Evolutionary conservation across 306 rosid genomes (phyloP), one percentile per base, ranked within the genome.

Genomic region (Pyrus bretschneideri): DNA sequence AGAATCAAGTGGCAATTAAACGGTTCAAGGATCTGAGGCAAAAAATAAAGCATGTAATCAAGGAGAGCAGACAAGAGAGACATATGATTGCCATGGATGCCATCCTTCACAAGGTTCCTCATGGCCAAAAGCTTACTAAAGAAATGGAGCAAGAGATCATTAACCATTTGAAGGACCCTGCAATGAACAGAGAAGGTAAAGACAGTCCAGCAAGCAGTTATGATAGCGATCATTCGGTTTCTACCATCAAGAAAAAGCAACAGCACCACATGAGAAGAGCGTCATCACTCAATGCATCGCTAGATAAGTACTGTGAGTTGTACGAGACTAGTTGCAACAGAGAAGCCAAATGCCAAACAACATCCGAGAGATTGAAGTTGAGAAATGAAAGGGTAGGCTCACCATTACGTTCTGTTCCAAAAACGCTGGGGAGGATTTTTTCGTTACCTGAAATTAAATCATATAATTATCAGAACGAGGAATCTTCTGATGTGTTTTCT

Each of bases 31-130:
- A 89, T 84, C 85, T 93, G 25, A 85, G 69, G 80, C 81, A 78
- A 65, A 93, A 85, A 86, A 73, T 91, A 58, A 91, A 77, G 80
- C 80, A 85, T 73, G 81, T 91, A 27, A 85, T 90, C 35, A 84
- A 80, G 70, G 94, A 87, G 33, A 78, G 80, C 55, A 86, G 77
- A 77, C 81, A 83, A 13, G 95, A 89, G 74, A 89, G 83, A 80
- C 66, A 29, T 38, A 82, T 88, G 45, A 88, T 91, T 59, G 40
- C 95, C 51, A 89, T 85, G 97, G 98, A 93, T 59, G 89, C 85
- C 25, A 54, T 91, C 55, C 80, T 88, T 54, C 91, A 93, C 78
- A 93, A 89, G 80, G 76, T 93, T 82, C 97, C 98, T 76, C 81
- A 55, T 3, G 97, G 92, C 44, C 78, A 76, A 12, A 86, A 68